Percentiles rank a stretch among this genome's conserved stretches.
phyloP scores from a whole-genome alignment of 305 asterid species.

The Fraxinus sp. region DNA sequence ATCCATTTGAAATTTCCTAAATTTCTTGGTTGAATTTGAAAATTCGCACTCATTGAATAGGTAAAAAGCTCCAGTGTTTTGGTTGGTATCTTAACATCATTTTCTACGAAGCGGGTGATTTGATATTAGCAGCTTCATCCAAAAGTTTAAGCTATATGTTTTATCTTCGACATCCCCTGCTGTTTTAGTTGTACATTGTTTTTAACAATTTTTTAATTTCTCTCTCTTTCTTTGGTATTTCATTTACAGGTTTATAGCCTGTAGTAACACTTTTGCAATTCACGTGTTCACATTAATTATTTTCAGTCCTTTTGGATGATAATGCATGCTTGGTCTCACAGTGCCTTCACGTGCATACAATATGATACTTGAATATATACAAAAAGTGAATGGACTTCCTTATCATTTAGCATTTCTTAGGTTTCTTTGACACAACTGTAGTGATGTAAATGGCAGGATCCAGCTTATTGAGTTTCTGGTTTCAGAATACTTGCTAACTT shows the following conservation, averaged over 20 bases:
- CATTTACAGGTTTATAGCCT: neutral
- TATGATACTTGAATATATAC: neutral
- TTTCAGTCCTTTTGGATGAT: neutral
- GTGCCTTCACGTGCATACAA: neutral
- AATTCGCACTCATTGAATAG: neutral
- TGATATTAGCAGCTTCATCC: neutral
- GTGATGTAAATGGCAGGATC: constrained; percentile 66
- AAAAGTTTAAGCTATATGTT: neutral
- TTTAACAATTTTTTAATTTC: neutral
- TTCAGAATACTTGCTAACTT: constrained; percentile 64
- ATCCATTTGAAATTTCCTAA: neutral
- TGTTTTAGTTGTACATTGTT: neutral
- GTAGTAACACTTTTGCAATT: neutral
- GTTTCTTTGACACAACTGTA: constrained; percentile 15
- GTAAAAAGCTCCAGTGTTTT: neutral
- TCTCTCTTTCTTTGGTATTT: neutral
- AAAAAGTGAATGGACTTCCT: neutral
- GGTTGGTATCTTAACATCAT: neutral
- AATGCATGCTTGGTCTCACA: neutral
- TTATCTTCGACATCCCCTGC: neutral
- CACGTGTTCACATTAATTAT: neutral
- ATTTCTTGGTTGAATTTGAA: neutral
- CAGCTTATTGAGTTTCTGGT: constrained; percentile 88
- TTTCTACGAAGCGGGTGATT: neutral
- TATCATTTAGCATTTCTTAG: neutral